These are phyloP conservation scores for Acmispon strigosus DNA, from an alignment of 306 rosid species.

Conservation along the genomic window DNA sequence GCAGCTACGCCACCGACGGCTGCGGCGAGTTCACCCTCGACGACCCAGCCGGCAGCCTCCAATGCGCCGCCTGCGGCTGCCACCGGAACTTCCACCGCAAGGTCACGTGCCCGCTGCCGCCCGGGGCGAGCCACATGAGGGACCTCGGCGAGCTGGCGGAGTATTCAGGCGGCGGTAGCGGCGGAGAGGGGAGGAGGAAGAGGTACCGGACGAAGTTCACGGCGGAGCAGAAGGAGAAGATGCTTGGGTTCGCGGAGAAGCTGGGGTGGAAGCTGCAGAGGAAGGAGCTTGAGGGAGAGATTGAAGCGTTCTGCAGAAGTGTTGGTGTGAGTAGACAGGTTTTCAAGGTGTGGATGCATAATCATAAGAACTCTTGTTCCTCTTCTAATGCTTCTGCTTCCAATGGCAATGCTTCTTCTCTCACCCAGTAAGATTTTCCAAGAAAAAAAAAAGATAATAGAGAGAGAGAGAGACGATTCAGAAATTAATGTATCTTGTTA, in stretches of 20 bases:
- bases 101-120: conserved; percentile 14
- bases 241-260: conserved; percentile 81
- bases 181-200: conserved; percentile 39
- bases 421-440: conserved; percentile 30
- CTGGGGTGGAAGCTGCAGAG: conserved; percentile 79
- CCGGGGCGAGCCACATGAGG: not conserved
- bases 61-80: conserved; percentile 76
- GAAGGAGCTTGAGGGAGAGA: conserved; percentile 69
- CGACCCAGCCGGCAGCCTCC: conserved; percentile 30
- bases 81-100: conserved; percentile 92
- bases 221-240: conserved; percentile 75
- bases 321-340: conserved; percentile 66
- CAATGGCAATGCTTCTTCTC: conserved; percentile 52
- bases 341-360: conserved; percentile 92
- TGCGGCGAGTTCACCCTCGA: conserved; percentile 79
- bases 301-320: conserved; percentile 62
- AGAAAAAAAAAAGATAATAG: not conserved
- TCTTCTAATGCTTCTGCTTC: conserved; percentile 13
- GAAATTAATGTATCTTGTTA: not conserved
- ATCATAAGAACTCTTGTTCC: conserved; percentile 62
- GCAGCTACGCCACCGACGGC: conserved; percentile 92
- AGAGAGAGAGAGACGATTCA: not conserved
- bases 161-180: conserved; percentile 25
- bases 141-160: conserved; percentile 22
- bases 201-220: conserved; percentile 69